phyloP scores from a whole-genome alignment of 73 alveolate species.

The Symbiodinium natans region DNA sequence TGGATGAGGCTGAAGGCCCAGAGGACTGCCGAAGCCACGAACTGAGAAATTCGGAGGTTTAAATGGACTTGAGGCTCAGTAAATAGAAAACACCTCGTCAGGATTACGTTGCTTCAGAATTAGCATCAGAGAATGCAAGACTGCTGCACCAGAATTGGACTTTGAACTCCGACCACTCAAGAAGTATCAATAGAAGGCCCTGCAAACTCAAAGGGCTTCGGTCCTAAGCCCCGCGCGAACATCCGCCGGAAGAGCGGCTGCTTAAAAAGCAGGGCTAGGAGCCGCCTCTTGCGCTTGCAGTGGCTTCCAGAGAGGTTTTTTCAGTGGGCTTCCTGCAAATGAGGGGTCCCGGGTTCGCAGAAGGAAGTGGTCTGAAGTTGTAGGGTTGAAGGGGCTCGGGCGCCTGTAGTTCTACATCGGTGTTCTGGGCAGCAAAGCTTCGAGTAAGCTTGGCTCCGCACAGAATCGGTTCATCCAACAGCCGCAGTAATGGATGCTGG shows the following conservation, averaged over 20 bases:
- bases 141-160: no score
- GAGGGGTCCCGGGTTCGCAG: neutral
- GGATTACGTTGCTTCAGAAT: no score
- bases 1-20: neutral
- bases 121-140: no score
- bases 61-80: no score
- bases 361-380: neutral
- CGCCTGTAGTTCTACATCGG: no score
- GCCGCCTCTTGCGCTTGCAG: conserved; percentile 43
- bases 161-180: no score
- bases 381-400: no score
- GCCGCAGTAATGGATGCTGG: conserved; percentile 61
- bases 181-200: no score
- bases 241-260: conserved; percentile 70
- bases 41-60: no score
- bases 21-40: neutral
- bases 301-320: no score
- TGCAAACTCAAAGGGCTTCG: no score
- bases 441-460: neutral
- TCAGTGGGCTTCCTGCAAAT: neutral
- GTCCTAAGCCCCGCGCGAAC: conserved; percentile 26
- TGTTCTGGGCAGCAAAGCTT: neutral
- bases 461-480: conserved; percentile 74
- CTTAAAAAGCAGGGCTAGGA: conserved; percentile 63
- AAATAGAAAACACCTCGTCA: no score